Evolutionary conservation across 2,329 filamentous ascomycete species (phyloP), one percentile per base, ranked within the genome.

Genomic region (Moelleriella libera): DNA sequence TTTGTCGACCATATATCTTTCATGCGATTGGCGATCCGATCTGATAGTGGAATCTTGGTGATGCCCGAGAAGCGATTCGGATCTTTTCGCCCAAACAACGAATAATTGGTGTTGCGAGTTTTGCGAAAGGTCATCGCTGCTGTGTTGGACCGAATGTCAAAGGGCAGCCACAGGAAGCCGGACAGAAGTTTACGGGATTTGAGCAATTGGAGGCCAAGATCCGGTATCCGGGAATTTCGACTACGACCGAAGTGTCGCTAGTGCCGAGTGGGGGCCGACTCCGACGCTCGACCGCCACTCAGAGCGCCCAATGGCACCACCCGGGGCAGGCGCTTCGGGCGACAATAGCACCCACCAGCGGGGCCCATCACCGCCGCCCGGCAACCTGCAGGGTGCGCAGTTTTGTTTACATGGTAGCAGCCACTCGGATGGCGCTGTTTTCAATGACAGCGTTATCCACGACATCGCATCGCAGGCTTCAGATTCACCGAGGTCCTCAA

Each of bases 351-450:
- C 47, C 46, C 47, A n/a, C 48, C 48, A 45, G 45, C 52, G 47
- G 57, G 54, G 51, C 53, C 51, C 51, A 45, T 53, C 52, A 48
- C 55, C 53, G 55, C 60, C 58, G 57, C 65, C 62, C 58, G 54
- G 64, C 64, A 68, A 67, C 64, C 54, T 53, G 50, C 55, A 56
- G 49, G 50, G 53, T 53, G 59, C 56, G 49, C 60, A 63, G 58
- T 63, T 66, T 64, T 69, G 67, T 70, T 69, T 69, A 69, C 64
- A 63, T 50, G 48, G 46, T 48, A 52, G 50, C 50, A 50, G 47
- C 45, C 44, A 48, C 49, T 48, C 50, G 50, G 30, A 51, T 50
- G 49, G 51, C 50, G 47, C 34, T 51, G 50, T 45, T 57, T 53
- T 50, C 50, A 49, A 57, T 57, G 41, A 54, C 56, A 51, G 52